These are phyloP conservation scores for Agaricus bisporus DNA, from an alignment of 768 basidiomycete genomes.

Conservation along the genomic window DNA sequence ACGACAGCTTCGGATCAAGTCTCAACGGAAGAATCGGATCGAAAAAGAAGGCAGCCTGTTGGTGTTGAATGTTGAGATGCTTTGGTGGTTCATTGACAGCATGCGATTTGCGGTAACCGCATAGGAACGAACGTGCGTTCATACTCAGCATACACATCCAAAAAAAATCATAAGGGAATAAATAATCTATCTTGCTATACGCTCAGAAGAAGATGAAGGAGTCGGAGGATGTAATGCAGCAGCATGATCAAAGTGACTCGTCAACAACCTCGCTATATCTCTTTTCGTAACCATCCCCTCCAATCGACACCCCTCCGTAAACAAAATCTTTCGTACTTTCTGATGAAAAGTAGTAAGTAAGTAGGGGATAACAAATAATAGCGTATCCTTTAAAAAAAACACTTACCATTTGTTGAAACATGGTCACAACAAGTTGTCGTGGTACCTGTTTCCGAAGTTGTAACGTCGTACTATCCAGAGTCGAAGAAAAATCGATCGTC, in stretches of 20 bases:
- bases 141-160: too few species aligned
- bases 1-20: neutral
- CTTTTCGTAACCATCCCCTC: slow-evolving; percentile 65
- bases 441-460: slow-evolving; percentile 66
- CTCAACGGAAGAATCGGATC: neutral
- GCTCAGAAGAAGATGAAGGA: too few species aligned
- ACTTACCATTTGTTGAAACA: slow-evolving; percentile 67
- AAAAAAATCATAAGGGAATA: too few species aligned
- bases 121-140: too few species aligned
- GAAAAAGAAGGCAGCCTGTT: neutral
- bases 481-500: slow-evolving; percentile 28
- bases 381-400: too few species aligned
- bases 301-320: slow-evolving; percentile 53
- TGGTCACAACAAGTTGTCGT: slow-evolving; percentile 62
- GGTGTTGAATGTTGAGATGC: too few species aligned
- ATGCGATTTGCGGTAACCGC: too few species aligned
- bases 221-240: slow-evolving; percentile 24
- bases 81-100: neutral
- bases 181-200: too few species aligned
- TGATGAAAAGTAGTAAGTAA: slow-evolving; percentile 19
- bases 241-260: slow-evolving; percentile 51
- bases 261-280: slow-evolving; percentile 56
- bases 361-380: neutral
- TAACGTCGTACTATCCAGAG: slow-evolving; percentile 45
- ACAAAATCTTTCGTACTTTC: slow-evolving; percentile 66